phyloP scores from a whole-genome alignment of 352 stramenopile species.

The Phytophthora cactorum region DNA sequence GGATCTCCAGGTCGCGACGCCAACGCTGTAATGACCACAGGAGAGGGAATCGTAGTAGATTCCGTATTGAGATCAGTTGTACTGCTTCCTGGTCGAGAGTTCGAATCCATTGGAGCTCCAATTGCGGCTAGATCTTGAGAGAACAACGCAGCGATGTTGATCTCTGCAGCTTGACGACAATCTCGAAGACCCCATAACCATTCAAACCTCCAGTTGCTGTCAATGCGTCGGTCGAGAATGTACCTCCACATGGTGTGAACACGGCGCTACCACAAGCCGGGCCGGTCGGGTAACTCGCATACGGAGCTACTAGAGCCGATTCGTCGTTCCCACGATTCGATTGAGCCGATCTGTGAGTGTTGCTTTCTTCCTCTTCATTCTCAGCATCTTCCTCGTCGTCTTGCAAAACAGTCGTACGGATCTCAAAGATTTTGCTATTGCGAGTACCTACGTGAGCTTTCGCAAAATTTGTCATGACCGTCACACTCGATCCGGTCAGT shows the following conservation, averaged over 20 bases:
- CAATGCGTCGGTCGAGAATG: conserved; percentile 48
- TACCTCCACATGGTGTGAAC: conserved; percentile 64
- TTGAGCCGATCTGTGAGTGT: background rate
- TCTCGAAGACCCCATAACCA: conserved; percentile 51
- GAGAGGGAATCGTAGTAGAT: background rate
- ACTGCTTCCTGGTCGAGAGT: conserved; percentile 24
- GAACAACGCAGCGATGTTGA: conserved; percentile 52
- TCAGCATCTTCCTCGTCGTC: conserved; percentile 70
- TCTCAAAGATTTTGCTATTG: conserved; percentile 64
- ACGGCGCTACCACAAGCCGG: conserved; percentile 48
- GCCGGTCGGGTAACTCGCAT: conserved; percentile 58
- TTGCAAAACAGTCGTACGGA: conserved; percentile 55
- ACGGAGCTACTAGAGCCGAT: conserved; percentile 47
- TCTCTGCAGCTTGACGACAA: conserved; percentile 47
- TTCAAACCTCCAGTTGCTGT: conserved; percentile 59
- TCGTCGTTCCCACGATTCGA: conserved; percentile 13
- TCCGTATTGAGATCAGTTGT: conserved; percentile 2
- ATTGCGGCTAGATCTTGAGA: conserved; percentile 24
- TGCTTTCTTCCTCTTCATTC: conserved; percentile 62
- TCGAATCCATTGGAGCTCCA: background rate
- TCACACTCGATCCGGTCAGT: conserved; percentile 23
- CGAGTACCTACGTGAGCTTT: conserved; percentile 66
- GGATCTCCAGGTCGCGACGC: conserved; percentile 57
- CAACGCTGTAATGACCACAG: conserved; percentile 54
- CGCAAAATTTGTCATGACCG: conserved; percentile 47